Percentiles rank a stretch among this genome's conserved stretches.
phyloP scores from a whole-genome alignment of 441 rosid genomes.

The Gossypium aridum region DNA sequence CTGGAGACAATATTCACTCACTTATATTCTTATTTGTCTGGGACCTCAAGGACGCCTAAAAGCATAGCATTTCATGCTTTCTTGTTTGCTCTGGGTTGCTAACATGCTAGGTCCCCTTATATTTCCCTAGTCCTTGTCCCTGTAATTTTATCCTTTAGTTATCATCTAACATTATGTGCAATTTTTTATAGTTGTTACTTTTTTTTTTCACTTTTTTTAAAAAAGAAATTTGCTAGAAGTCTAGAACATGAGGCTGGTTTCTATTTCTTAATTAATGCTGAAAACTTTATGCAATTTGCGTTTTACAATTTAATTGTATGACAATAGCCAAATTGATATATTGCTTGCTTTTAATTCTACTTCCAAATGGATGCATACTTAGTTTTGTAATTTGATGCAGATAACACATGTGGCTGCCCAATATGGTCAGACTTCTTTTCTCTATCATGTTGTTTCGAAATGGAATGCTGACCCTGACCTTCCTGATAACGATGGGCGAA shows the following conservation, averaged over 20 bases:
- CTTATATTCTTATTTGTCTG: neutral
- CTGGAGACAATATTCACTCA: neutral
- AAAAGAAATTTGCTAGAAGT: neutral
- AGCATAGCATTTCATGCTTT: neutral
- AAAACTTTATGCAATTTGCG: neutral
- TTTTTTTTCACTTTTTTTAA: neutral
- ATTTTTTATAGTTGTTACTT: neutral
- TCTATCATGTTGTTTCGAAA: conserved; percentile 79
- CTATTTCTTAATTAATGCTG: neutral
- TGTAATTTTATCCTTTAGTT: neutral
- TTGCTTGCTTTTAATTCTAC: conserved; percentile 6
- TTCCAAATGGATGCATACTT: conserved; percentile 18
- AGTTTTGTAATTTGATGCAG: conserved; percentile 41
- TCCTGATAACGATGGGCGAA: conserved; percentile 92
- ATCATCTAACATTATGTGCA: neutral
- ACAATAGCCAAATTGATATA: neutral
- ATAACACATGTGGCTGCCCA: conserved; percentile 94
- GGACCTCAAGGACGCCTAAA: neutral
- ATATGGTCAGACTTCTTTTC: conserved; percentile 94
- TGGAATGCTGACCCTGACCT: conserved; percentile 96
- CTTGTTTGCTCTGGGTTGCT: neutral
- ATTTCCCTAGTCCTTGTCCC: neutral
- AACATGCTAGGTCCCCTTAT: neutral
- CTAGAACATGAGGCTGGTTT: neutral
- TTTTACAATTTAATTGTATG: neutral